Conservation (phyloP, 2,329 filamentous ascomycete genomes). For the Fusarium sp. region DNA sequence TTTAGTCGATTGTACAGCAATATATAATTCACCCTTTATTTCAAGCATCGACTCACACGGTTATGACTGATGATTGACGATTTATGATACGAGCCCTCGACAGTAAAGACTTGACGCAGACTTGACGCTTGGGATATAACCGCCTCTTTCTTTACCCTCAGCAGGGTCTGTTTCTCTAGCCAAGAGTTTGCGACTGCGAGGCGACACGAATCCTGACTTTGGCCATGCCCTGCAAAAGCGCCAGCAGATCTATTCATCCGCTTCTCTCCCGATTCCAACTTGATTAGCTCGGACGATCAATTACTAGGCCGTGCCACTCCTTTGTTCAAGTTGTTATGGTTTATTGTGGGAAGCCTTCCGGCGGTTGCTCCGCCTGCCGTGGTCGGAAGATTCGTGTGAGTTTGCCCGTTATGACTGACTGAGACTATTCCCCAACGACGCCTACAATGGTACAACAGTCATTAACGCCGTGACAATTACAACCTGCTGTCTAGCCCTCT, state of each 20-base stretch:
- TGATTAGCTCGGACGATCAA: background rate
- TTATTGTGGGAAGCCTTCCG: constrained; percentile 68
- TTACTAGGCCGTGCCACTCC: constrained; percentile 4
- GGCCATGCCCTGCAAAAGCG: constrained; percentile 31
- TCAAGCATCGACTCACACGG: background rate
- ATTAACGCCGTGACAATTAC: background rate
- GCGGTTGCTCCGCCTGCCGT: constrained; percentile 66
- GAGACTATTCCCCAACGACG: background rate
- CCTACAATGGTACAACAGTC: background rate
- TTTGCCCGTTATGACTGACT: constrained; percentile 28
- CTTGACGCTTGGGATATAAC: background rate
- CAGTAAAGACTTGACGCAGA: background rate
- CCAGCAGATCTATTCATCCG: constrained; percentile 6
- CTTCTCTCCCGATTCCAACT: constrained; percentile 1
- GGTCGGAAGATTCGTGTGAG: constrained; percentile 67
- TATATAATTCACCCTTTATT: constrained; percentile 1
- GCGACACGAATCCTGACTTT: constrained; percentile 3
- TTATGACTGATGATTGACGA: constrained; percentile 20
- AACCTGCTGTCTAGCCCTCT: background rate
- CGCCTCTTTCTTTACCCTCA: background rate
- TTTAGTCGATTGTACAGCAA: background rate
- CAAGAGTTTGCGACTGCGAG: constrained; percentile 1
- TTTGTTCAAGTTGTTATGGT: constrained; percentile 57
- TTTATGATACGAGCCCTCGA: constrained; percentile 5
- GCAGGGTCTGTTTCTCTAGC: background rate